Evolutionary conservation across 805 yeast genomes (phyloP).

Genomic region (Spathaspora boniae): DNA sequence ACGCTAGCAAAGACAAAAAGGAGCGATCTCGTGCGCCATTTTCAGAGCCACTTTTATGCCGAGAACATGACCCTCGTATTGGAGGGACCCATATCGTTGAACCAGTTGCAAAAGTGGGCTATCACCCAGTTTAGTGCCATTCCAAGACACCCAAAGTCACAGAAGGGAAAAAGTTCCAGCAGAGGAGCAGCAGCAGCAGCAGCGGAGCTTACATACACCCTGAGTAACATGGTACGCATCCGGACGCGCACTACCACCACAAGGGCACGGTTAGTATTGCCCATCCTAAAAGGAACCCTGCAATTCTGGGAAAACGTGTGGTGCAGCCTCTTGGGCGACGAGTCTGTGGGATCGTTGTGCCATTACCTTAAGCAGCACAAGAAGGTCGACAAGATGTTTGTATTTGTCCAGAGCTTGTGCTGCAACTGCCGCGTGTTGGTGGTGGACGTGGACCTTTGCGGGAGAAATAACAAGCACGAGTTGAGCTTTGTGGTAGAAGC

Average conservation of each 20-base stretch:
- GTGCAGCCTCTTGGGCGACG: conserved; percentile 64
- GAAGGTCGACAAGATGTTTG: conserved; percentile 36
- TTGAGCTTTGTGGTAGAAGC: conserved; percentile 28
- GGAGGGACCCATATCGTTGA: conserved; percentile 64
- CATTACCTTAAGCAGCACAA: conserved; percentile 26
- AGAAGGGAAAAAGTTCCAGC: background rate
- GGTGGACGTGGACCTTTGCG: conserved; percentile 49
- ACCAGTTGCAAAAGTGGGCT: conserved; percentile 52
- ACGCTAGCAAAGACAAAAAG: conserved; percentile 42
- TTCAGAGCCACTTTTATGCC: conserved; percentile 38
- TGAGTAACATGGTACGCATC: background rate
- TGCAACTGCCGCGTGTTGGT: conserved; percentile 38
- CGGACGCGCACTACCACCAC: conserved; percentile 21
- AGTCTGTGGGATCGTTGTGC: conserved; percentile 49
- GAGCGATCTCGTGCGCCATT: conserved; percentile 36
- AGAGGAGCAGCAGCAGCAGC: background rate
- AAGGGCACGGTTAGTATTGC: conserved; percentile 46
- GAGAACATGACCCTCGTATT: conserved; percentile 56
- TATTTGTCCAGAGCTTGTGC: conserved; percentile 40
- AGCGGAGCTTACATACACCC: conserved; percentile 2
- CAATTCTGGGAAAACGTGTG: conserved; percentile 39
- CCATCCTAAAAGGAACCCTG: conserved; percentile 17
- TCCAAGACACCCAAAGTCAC: background rate
- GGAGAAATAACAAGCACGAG: conserved; percentile 38
- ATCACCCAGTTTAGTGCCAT: conserved; percentile 39